Evolutionary conservation across 2,329 filamentous ascomycete species (phyloP), one percentile per base, ranked within the genome.

Genomic region (Xylariaceae sp.): DNA sequence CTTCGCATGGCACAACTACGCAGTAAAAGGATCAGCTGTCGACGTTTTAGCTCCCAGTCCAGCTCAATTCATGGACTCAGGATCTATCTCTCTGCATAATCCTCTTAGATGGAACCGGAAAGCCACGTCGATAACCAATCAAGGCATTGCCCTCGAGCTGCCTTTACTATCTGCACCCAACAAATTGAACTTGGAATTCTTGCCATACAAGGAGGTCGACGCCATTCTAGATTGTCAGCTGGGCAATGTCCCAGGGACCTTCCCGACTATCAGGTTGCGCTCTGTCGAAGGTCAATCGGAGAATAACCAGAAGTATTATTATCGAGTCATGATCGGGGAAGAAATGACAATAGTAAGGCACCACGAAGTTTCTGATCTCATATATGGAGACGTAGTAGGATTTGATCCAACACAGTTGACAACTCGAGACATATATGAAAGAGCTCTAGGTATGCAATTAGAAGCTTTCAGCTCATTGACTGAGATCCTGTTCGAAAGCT

Each of bases 141-240:
- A 43, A 43, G 40, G 40, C 27, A 43, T 43, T 22, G 34, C 21
- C 23, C 29, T 43, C 16, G 32, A 43, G 32, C 20, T 43, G 8
- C 40, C 40, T 7, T 27, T 43, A 23, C 23, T 43, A 3, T 43
- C 40, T 23, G 14, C 36, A 3, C 32, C 40, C 12, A 22, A 16
- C 8, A 29, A 29, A 16, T 22, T 23, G n/a, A 29, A 43, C 36
- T 35, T 33, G 21, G 40, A 43, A 17, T 20, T 35, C 21, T 43
- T 33, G 14, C 32, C 40, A 19, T 43, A 35, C 10, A 32, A 37
- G 27, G 40, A 43, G 27, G 36, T 43, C 11, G 32, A 43, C 20
- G 40, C 40, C 33, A 43, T 43, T 8, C 21, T 43, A 6, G 40
- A 43, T 37, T 43, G 40, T 37, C 40, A 43, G 19, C 23, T 43